Conservation (phyloP, 2,329 filamentous ascomycete species). For the Diplocarpon mali region DNA sequence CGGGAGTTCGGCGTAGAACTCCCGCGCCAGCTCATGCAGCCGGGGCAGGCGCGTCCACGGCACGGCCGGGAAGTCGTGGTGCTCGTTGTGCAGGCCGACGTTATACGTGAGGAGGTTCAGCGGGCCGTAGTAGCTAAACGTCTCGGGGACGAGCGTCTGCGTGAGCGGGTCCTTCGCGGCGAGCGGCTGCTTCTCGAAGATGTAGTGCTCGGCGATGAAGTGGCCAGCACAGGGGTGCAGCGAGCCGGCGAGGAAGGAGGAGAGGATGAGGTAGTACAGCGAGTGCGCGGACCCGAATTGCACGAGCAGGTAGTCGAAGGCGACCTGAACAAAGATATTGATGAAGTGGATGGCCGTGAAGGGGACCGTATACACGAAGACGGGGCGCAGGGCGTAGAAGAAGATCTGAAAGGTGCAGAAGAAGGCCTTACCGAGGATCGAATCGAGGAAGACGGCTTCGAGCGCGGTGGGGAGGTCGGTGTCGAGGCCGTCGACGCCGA, state of each 20-base stretch:
- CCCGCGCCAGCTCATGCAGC: conserved; percentile 68
- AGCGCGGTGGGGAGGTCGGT: conserved; percentile 88
- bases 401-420: conserved; percentile 99
- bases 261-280: conserved; percentile 74
- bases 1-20: conserved; percentile 87
- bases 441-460: conserved; percentile 89
- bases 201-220: conserved; percentile 97
- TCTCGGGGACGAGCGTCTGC: conserved; percentile 63
- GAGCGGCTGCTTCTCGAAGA: conserved; percentile 51
- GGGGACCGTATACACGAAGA: conserved; percentile 84
- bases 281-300: conserved; percentile 49
- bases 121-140: conserved; percentile 91
- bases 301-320: conserved; percentile 65
- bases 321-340: conserved; percentile 68
- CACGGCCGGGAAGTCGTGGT: conserved; percentile 95
- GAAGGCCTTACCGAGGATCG: conserved; percentile 91
- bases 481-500: conserved; percentile 91
- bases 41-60: conserved; percentile 81
- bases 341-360: conserved; percentile 75
- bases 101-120: conserved; percentile 94
- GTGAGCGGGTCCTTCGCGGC: conserved; percentile 46
- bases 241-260: conserved; percentile 85
- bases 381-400: conserved; percentile 93
- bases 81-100: conserved; percentile 95
- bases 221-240: conserved; percentile 92